phyloP scores from a whole-genome alignment of 441 rosid genomes.

The Euphorbia corollata region DNA sequence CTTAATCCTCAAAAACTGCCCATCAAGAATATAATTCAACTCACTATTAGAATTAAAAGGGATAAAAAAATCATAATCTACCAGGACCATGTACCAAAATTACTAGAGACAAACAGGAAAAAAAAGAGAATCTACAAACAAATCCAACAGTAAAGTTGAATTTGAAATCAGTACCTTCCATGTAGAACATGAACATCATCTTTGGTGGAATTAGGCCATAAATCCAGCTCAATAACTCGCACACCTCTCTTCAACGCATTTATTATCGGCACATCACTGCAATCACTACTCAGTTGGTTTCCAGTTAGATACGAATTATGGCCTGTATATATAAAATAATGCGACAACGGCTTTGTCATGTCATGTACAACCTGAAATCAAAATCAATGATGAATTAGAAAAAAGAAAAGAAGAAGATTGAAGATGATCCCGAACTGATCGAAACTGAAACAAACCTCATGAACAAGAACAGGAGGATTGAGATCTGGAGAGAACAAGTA shows the following conservation, averaged over 20 bases:
- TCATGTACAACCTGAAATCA: slow-evolving; percentile 64
- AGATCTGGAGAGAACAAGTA: slow-evolving; percentile 48
- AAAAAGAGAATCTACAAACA: neutral
- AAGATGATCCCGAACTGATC: too few species aligned
- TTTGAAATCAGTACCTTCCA: slow-evolving; percentile 49
- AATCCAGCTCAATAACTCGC: slow-evolving; percentile 82
- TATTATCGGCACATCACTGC: slow-evolving; percentile 78
- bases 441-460: slow-evolving; percentile 23
- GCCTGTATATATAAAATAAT: slow-evolving; percentile 77
- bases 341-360: slow-evolving; percentile 74
- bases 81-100: neutral
- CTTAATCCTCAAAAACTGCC: neutral
- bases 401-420: too few species aligned
- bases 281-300: slow-evolving; percentile 85
- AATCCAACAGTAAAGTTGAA: too few species aligned
- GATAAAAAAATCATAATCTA: slow-evolving; percentile 7
- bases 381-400: too few species aligned
- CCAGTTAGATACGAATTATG: slow-evolving; percentile 89
- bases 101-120: neutral
- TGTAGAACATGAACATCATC: slow-evolving; percentile 72
- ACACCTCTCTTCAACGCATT: slow-evolving; percentile 67
- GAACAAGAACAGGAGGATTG: slow-evolving; percentile 43
- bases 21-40: neutral
- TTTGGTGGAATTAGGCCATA: slow-evolving; percentile 80
- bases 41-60: slow-evolving; percentile 1